Percentiles rank a stretch among this genome's conserved stretches.
phyloP scores from a whole-genome alignment of 257 asterid genomes.

The Solanum appendiculatum region DNA sequence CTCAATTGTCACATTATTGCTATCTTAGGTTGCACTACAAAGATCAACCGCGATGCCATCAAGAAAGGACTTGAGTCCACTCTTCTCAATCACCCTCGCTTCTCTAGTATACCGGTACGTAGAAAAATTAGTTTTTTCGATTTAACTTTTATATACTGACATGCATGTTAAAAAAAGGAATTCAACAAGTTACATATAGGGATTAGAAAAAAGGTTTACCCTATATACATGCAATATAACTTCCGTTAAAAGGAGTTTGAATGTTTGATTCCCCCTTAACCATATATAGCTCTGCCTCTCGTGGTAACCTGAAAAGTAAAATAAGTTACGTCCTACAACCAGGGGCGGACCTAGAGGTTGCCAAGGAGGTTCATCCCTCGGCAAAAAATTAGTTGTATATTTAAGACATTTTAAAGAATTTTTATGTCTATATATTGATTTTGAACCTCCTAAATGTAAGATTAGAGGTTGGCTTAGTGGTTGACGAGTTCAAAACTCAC shows the following conservation, averaged over 20 bases:
- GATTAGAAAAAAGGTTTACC: too few relatives aligned
- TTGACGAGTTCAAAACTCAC: too few relatives aligned
- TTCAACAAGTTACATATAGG: background rate
- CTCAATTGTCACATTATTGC: constrained; percentile 17
- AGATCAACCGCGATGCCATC: constrained; percentile 10
- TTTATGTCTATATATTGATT: too few relatives aligned
- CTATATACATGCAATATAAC: too few relatives aligned
- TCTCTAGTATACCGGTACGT: constrained; percentile 22
- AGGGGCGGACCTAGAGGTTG: too few relatives aligned
- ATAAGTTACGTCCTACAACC: background rate
- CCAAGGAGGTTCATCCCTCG: too few relatives aligned
- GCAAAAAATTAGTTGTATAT: too few relatives aligned
- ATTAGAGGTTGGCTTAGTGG: too few relatives aligned
- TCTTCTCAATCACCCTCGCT: constrained; percentile 44
- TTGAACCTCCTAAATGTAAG: too few relatives aligned
- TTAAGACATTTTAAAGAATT: too few relatives aligned
- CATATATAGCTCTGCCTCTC: background rate
- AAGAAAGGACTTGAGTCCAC: constrained; percentile 10
- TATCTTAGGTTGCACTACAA: constrained; percentile 20
- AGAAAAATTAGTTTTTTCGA: rapidly evolving
- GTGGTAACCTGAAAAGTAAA: background rate
- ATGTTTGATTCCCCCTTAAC: background rate
- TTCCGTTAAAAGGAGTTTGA: background rate
- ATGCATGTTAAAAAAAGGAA: background rate
- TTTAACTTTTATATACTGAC: background rate